Percentiles rank a stretch among this genome's conserved stretches.
Evolutionary conservation across 1,284 basidiomycete genomes (phyloP).

Genomic region (Papiliotrema laurentii): DNA sequence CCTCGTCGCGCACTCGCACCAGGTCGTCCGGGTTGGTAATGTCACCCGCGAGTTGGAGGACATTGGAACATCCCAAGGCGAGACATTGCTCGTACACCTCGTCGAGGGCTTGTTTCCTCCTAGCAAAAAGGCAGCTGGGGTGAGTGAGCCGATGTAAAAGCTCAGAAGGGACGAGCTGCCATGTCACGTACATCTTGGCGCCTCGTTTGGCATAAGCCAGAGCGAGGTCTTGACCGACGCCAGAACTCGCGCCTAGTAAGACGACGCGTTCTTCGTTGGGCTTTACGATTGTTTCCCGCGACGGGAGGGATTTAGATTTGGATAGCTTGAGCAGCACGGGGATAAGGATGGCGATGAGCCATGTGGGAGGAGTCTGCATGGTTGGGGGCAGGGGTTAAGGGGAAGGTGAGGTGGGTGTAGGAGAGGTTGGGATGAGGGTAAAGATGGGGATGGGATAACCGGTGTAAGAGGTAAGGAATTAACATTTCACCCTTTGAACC

Average conservation of each 20-base stretch:
- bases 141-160: neutral
- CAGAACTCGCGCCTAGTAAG: constrained; percentile 74
- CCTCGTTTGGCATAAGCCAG: constrained; percentile 68
- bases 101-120: constrained; percentile 58
- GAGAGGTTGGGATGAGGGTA: no score
- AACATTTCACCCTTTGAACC: no score
- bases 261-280: constrained; percentile 63
- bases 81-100: constrained; percentile 63
- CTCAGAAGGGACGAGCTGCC: no score
- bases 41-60: constrained; percentile 56
- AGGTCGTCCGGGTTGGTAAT: constrained; percentile 49
- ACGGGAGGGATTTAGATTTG: constrained; percentile 22
- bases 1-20: neutral
- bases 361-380: constrained; percentile 49
- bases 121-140: constrained; percentile 63
- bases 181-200: constrained; percentile 55
- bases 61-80: constrained; percentile 29
- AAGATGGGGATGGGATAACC: no score
- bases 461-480: no score
- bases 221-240: constrained; percentile 73
- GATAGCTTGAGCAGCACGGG: constrained; percentile 22
- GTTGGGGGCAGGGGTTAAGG: no score
- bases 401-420: no score
- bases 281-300: constrained; percentile 40
- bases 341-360: constrained; percentile 52